Conservation (phyloP, 306 rosid genomes). For the Calophaca sinica region DNA sequence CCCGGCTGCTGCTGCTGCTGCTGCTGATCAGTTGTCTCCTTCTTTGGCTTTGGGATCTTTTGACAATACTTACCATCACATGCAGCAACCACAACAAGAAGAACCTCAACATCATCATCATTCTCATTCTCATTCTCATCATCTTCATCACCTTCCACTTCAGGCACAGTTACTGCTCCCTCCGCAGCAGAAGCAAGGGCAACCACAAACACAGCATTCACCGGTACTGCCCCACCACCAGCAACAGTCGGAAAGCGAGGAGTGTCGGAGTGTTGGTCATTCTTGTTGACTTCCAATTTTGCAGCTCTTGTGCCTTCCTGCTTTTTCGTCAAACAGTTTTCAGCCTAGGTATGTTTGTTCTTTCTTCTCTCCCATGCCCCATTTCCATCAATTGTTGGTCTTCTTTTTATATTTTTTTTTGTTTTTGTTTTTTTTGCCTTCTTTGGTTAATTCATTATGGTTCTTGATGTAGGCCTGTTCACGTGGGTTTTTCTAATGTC, state of each 20-base stretch:
- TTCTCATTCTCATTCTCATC: conserved; percentile 30
- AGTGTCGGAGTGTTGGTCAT: conserved; percentile 72
- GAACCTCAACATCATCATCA: conserved; percentile 50
- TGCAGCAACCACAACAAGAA: conserved; percentile 58
- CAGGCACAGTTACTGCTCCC: conserved; percentile 73
- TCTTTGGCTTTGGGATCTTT: conserved; percentile 77
- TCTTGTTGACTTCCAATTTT: conserved; percentile 58
- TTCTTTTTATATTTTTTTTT: neutral
- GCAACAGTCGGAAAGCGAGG: conserved; percentile 62
- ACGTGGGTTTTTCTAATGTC: conserved; percentile 40
- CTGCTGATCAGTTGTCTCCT: conserved; percentile 56
- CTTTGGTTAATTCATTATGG: conserved; percentile 11
- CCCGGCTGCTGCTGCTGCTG: conserved; percentile 16
- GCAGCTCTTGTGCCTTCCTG: conserved; percentile 44
- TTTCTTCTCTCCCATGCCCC: neutral
- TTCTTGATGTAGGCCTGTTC: conserved; percentile 38
- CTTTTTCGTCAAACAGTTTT: conserved; percentile 49
- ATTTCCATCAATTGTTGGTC: neutral
- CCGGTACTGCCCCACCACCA: conserved; percentile 52
- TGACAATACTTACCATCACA: conserved; percentile 63
- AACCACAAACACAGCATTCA: conserved; percentile 52
- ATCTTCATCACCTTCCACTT: conserved; percentile 52
- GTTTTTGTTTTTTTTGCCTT: neutral
- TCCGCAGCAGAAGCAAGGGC: conserved; percentile 60
- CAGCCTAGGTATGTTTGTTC: conserved; percentile 56